These are phyloP conservation scores for Porcisia hertigi DNA, from an alignment of 208 protist species.

Conservation along the genomic window DNA sequence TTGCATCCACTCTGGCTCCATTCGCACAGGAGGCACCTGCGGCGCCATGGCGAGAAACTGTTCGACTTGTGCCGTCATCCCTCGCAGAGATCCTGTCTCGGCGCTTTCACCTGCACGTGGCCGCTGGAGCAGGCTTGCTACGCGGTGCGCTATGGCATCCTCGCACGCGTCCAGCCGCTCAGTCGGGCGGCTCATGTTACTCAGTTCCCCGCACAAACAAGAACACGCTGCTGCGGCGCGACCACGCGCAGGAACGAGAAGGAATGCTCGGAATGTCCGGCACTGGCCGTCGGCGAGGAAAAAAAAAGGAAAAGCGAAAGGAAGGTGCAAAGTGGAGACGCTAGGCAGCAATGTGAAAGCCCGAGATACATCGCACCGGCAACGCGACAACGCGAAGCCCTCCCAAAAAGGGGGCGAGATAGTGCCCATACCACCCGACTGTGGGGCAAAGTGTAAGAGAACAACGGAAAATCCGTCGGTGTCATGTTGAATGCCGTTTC, in stretches of 20 bases:
- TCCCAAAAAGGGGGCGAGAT: background rate
- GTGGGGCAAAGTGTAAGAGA: background rate
- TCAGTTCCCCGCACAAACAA: background rate
- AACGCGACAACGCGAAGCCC: background rate
- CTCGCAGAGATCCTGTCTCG: conserved; percentile 37
- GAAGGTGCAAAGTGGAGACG: background rate
- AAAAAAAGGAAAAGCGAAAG: background rate
- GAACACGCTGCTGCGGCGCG: conserved; percentile 4
- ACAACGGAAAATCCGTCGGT: background rate
- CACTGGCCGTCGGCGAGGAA: background rate
- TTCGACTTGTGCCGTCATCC: conserved; percentile 54
- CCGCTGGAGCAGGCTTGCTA: conserved; percentile 40
- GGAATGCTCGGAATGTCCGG: conserved; percentile 5
- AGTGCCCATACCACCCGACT: background rate
- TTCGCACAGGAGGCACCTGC: conserved; percentile 48
- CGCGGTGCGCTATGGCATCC: conserved; percentile 22
- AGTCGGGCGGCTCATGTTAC: conserved; percentile 15
- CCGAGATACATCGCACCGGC: background rate
- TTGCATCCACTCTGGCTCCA: conserved; percentile 41
- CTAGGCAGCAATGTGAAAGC: conserved; percentile 2
- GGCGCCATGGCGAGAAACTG: conserved; percentile 53
- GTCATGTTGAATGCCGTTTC: background rate
- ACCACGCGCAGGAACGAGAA: conserved; percentile 11
- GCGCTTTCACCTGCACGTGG: background rate
- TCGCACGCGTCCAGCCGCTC: conserved; percentile 13